phyloP scores from a whole-genome alignment of 192 early-diverging fungal species.

The Kickxella alabastrina region DNA sequence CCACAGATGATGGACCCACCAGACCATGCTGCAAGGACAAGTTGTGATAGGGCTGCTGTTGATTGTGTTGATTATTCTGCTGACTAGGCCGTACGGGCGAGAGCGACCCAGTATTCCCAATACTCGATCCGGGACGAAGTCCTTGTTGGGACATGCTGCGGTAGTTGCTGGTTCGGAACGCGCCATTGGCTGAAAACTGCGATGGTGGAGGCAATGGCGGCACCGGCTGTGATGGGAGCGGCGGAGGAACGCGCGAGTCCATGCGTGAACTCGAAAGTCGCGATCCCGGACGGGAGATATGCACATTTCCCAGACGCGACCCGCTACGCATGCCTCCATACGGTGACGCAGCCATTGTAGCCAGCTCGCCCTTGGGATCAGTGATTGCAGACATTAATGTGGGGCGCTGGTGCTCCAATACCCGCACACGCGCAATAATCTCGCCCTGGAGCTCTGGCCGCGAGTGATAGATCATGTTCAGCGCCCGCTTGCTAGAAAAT shows the following conservation, averaged over 20 bases:
- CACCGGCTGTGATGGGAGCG: not conserved
- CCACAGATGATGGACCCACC: not conserved
- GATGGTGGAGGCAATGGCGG: constrained; percentile 7
- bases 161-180: constrained; percentile 7
- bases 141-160: constrained; percentile 47
- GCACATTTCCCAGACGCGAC: constrained; percentile 30
- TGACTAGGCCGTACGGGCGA: constrained; percentile 15
- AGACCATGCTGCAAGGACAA: not conserved
- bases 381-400: constrained; percentile 39
- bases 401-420: constrained; percentile 19
- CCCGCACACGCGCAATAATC: constrained; percentile 24
- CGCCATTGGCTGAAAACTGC: constrained; percentile 11
- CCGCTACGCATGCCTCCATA: constrained; percentile 39
- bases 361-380: constrained; percentile 36
- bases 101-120: constrained; percentile 23
- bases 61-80: not conserved
- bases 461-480: constrained; percentile 44
- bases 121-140: constrained; percentile 27
- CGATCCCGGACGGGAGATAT: constrained; percentile 31
- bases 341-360: constrained; percentile 31
- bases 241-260: constrained; percentile 22
- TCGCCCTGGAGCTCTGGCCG: constrained; percentile 42
- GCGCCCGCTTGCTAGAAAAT: constrained; percentile 39
- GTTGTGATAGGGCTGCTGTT: not conserved
- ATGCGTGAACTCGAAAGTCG: constrained; percentile 23